Percentiles rank a stretch among this genome's conserved stretches.
Conservation (phyloP, 1,284 basidiomycete genomes). For the Pascua guehoae region DNA sequence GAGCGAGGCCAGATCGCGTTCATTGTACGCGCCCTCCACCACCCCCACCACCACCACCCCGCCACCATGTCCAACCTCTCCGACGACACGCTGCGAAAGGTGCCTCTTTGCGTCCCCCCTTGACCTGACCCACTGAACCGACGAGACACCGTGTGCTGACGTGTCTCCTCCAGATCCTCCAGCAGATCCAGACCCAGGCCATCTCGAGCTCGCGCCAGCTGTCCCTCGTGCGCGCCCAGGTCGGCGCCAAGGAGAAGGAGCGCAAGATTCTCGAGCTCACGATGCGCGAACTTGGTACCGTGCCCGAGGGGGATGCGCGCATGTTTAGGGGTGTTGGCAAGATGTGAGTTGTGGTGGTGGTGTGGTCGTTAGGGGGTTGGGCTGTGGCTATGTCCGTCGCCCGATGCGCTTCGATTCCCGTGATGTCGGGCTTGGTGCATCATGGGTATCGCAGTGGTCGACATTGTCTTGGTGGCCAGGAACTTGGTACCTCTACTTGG, state of each 20-base stretch:
- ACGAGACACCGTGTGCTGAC: conserved; percentile 10
- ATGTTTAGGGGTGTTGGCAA: conserved; percentile 88
- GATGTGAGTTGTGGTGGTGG: conserved; percentile 59
- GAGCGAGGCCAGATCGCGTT: no score
- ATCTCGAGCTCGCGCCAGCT: conserved; percentile 73
- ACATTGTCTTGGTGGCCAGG: no score
- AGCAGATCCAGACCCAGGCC: conserved; percentile 83
- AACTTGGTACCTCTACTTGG: no score
- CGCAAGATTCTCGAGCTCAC: conserved; percentile 81
- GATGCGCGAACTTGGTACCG: conserved; percentile 51
- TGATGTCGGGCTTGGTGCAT: no score
- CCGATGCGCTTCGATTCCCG: no score
- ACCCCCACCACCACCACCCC: no score
- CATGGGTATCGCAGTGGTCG: no score
- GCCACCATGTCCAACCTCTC: conserved; percentile 66
- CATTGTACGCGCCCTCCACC: no score
- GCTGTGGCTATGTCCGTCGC: no score
- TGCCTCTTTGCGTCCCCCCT: conserved; percentile 32
- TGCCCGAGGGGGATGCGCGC: conserved; percentile 57
- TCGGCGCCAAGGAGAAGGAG: conserved; percentile 73
- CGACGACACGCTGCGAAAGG: conserved; percentile 82
- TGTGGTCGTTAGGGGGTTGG: no score
- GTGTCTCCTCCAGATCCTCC: conserved; percentile 64
- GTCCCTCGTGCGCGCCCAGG: conserved; percentile 67
- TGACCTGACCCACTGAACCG: no score